Evolutionary conservation across 768 basidiomycete species (phyloP).

Genomic region (Amanita jacksonii): DNA sequence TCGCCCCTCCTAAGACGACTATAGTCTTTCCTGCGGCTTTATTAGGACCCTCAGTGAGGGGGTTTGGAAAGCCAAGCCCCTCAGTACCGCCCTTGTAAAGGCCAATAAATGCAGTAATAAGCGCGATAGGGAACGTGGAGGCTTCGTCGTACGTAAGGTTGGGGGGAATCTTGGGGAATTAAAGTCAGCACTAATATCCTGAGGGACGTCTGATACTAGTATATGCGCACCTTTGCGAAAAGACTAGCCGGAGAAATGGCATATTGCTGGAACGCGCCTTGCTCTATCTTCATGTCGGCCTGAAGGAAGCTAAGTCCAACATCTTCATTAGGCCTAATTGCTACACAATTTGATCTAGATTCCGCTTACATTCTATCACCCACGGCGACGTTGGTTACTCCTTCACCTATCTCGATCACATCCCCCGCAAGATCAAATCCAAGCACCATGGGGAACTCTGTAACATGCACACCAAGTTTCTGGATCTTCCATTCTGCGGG

Average conservation of each 20-base stretch:
- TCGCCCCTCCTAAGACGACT: conserved; percentile 18
- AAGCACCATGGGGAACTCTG: conserved; percentile 26
- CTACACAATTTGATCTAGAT: conserved; percentile 3
- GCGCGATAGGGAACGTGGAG: conserved; percentile 30
- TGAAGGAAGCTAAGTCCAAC: conserved; percentile 19
- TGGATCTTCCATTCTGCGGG: conserved; percentile 34
- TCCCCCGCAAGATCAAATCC: conserved; percentile 31
- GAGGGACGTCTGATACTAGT: not conserved
- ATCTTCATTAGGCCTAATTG: not conserved
- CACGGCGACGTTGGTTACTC: conserved; percentile 21
- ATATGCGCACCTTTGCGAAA: conserved; percentile 22
- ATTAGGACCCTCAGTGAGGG: conserved; percentile 2
- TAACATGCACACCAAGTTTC: conserved; percentile 20
- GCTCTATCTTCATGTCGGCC: conserved; percentile 18
- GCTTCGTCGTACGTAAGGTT: conserved; percentile 34
- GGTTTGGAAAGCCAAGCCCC: conserved; percentile 13
- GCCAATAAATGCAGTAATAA: conserved; percentile 27
- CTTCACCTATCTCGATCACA: conserved; percentile 27
- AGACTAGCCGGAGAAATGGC: conserved; percentile 23
- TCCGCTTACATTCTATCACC: conserved; percentile 25
- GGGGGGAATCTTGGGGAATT: conserved; percentile 24
- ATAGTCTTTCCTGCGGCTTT: conserved; percentile 10
- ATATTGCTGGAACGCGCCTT: conserved; percentile 28
- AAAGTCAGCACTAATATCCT: not conserved
- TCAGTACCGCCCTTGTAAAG: conserved; percentile 10